Conservation (phyloP, 2,329 filamentous ascomycete species). For the Aspergillus ustus region DNA sequence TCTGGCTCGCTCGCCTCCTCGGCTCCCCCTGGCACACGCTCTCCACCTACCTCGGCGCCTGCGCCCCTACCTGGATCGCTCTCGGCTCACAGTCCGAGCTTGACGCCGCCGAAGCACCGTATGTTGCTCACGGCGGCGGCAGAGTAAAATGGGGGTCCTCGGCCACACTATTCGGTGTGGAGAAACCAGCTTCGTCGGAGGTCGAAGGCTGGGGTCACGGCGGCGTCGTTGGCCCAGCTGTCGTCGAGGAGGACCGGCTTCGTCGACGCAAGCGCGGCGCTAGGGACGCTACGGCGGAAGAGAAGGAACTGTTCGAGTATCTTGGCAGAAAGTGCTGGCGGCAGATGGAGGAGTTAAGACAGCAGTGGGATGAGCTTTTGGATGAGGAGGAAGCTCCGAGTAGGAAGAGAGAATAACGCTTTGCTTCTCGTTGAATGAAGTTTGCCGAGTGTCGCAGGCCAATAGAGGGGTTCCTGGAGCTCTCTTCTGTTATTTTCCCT, state of each 20-base stretch:
- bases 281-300: conserved; percentile 58
- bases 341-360: conserved; percentile 48
- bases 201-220: conserved; percentile 81
- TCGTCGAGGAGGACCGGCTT: conserved; percentile 55
- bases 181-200: conserved; percentile 74
- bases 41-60: conserved; percentile 75
- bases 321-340: conserved; percentile 47
- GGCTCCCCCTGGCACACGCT: conserved; percentile 89
- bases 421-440: neutral
- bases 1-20: conserved; percentile 74
- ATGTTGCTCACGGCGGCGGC: conserved; percentile 62
- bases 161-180: conserved; percentile 62
- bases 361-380: conserved; percentile 45
- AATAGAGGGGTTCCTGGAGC: neutral
- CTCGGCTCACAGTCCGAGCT: conserved; percentile 62
- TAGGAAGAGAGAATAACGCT: neutral
- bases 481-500: neutral
- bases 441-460: neutral
- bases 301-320: conserved; percentile 44
- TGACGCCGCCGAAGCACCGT: conserved; percentile 44
- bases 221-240: conserved; percentile 58
- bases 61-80: conserved; percentile 76
- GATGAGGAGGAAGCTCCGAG: conserved; percentile 37
- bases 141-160: conserved; percentile 84
- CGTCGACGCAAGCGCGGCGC: conserved; percentile 63